These are phyloP conservation scores for Astrephomene gubernaculifera DNA, from an alignment of 139 green algal species.

Conservation along the genomic window DNA sequence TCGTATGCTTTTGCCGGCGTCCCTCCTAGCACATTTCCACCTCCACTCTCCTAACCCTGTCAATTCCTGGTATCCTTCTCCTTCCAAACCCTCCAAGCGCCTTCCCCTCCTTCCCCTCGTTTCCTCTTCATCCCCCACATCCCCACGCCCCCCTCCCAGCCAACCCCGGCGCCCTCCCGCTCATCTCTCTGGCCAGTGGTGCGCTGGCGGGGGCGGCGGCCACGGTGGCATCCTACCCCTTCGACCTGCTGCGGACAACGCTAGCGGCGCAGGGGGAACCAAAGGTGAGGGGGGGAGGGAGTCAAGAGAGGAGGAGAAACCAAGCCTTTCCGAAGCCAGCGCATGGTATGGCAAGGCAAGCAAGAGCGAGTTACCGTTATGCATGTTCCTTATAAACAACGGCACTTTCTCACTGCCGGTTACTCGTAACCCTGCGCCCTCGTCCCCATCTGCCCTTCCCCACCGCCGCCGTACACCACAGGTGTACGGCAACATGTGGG, in stretches of 20 bases:
- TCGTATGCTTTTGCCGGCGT: not conserved
- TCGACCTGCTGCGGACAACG: constrained; percentile 97
- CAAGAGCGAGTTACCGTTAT: too few relatives aligned
- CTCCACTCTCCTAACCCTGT: too few relatives aligned
- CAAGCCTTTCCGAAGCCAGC: too few relatives aligned
- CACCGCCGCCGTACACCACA: constrained; percentile 20
- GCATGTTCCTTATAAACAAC: too few relatives aligned
- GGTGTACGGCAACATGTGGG: constrained; percentile 83
- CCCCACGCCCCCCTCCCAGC: constrained; percentile 1
- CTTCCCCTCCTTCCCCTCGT: not conserved
- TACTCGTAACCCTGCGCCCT: not conserved
- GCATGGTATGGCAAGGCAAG: too few relatives aligned
- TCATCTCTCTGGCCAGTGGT: constrained; percentile 89
- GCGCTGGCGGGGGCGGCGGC: constrained; percentile 89
- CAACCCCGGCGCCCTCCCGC: constrained; percentile 17
- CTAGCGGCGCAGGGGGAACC: constrained; percentile 96
- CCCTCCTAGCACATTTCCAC: not conserved
- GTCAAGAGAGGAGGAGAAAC: too few relatives aligned
- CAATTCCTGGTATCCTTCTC: not conserved
- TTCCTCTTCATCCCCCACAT: not conserved
- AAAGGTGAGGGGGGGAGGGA: constrained; percentile 66
- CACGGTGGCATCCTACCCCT: constrained; percentile 96
- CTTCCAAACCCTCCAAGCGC: not conserved
- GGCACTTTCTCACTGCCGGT: too few relatives aligned
- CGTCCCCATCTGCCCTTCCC: not conserved